phyloP scores from a whole-genome alignment of 371 early-diverging fungal genomes.

The Rhizopus arrhizus region DNA sequence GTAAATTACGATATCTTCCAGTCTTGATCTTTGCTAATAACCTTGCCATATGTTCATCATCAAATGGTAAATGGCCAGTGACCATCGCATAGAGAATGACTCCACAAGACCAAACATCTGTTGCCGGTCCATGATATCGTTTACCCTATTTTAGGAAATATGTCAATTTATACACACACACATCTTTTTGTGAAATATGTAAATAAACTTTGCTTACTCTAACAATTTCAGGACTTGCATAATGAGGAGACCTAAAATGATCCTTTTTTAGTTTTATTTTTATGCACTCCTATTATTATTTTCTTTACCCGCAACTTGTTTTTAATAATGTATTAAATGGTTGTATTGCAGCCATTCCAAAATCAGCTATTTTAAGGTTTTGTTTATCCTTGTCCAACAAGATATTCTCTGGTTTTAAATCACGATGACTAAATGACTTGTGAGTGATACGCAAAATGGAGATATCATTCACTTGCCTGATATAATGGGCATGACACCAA shows the following conservation, averaged over 20 bases:
- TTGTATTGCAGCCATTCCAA: constrained; percentile 82
- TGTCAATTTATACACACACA: constrained; percentile 53
- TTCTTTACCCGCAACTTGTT: constrained; percentile 76
- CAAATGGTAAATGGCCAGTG: constrained; percentile 90
- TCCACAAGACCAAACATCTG: constrained; percentile 93
- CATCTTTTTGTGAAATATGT: background rate
- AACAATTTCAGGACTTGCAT: constrained; percentile 46
- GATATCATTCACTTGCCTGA: constrained; percentile 51
- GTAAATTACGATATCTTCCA: constrained; percentile 54
- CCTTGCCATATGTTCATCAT: constrained; percentile 84
- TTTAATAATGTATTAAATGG: constrained; percentile 61
- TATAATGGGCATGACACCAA: constrained; percentile 90
- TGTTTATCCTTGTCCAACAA: constrained; percentile 65
- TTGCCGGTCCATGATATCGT: constrained; percentile 78
- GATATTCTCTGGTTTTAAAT: constrained; percentile 75
- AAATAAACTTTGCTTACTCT: constrained; percentile 21
- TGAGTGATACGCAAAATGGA: background rate
- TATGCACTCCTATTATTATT: constrained; percentile 16
- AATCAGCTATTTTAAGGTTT: constrained; percentile 82
- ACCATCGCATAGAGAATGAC: constrained; percentile 89
- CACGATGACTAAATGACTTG: constrained; percentile 49
- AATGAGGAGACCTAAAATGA: constrained; percentile 35
- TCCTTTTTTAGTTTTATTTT: constrained; percentile 1
- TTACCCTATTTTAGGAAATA: constrained; percentile 68
- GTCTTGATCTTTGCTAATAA: constrained; percentile 69